phyloP scores from a whole-genome alignment of 345 rosid genomes.

The Limnanthes douglasii region DNA sequence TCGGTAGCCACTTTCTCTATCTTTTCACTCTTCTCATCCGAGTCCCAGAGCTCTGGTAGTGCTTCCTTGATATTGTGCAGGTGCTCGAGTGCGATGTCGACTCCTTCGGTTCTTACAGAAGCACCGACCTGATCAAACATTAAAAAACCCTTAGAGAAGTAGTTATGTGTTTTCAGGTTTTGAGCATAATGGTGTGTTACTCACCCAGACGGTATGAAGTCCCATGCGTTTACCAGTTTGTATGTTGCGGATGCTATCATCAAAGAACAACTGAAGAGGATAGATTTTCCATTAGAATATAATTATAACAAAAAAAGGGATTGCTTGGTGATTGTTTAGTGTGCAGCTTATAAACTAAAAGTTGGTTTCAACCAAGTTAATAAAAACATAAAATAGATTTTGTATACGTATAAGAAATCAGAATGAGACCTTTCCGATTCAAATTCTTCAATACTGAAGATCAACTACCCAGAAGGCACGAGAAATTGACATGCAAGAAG shows the following conservation, averaged over 20 bases:
- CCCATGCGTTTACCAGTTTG: conserved; percentile 62
- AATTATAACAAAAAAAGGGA: neutral
- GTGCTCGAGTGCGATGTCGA: conserved; percentile 72
- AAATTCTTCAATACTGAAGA: no score
- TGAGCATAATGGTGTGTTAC: conserved; percentile 8
- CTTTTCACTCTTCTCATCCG: conserved; percentile 30
- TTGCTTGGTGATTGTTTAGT: no score
- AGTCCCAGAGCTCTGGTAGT: conserved; percentile 73
- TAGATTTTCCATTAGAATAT: no score
- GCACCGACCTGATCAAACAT: conserved; percentile 39
- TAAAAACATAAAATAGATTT: no score
- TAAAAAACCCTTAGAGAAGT: neutral
- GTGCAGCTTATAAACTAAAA: no score
- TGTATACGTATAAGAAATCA: no score
- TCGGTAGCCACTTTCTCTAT: no score
- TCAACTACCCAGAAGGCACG: no score
- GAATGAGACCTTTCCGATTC: no score
- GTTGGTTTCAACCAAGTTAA: no score
- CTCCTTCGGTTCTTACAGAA: conserved; percentile 44
- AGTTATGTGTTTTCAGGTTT: neutral
- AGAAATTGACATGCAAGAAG: no score
- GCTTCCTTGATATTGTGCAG: conserved; percentile 88
- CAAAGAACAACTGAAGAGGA: conserved; percentile 65
- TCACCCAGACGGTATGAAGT: conserved; percentile 74
- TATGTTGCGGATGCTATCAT: conserved; percentile 71